Evolutionary conservation across 257 asterid genomes (phyloP).

Genomic region (Leptodermis oblonga): DNA sequence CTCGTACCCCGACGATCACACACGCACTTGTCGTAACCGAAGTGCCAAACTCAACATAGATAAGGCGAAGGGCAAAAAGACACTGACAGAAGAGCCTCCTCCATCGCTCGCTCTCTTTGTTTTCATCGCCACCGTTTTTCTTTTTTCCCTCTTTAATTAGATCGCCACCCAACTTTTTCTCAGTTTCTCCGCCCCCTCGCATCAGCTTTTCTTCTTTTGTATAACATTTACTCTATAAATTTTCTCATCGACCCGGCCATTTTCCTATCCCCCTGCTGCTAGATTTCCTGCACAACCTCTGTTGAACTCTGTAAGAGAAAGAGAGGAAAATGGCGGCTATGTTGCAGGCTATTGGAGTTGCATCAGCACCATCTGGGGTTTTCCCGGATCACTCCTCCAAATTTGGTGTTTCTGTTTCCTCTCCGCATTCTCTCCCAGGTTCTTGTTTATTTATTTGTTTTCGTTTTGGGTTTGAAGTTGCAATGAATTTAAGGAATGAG

Average conservation of each 20-base stretch:
- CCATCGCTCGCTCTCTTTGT: conserved; percentile 6
- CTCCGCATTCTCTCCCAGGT: conserved; percentile 36
- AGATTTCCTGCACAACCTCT: not conserved
- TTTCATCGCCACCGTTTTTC: conserved; percentile 18
- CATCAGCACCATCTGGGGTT: conserved; percentile 32
- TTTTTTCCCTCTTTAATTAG: conserved; percentile 9
- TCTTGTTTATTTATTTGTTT: not conserved
- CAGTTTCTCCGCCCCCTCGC: conserved; percentile 17
- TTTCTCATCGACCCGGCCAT: not conserved
- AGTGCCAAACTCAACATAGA: not conserved
- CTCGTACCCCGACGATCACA: not conserved
- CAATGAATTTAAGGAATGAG: not conserved
- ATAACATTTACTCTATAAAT: not conserved
- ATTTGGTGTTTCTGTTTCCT: conserved; percentile 12
- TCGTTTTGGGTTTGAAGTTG: not conserved
- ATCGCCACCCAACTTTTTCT: conserved; percentile 18
- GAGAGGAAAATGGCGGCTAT: conserved; percentile 41
- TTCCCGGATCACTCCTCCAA: conserved; percentile 43
- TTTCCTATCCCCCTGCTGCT: not conserved
- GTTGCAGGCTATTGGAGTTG: conserved; percentile 46
- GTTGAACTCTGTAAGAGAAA: not conserved
- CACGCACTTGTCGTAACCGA: not conserved
- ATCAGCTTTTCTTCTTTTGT: not conserved
- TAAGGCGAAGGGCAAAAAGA: not conserved
- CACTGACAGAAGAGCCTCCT: not conserved